A percentile compares a stretch with the other conserved stretches of the same genome.
phyloP scores from a whole-genome alignment of 176 grass and related monocot genomes.

The Elaeis guineensis region DNA sequence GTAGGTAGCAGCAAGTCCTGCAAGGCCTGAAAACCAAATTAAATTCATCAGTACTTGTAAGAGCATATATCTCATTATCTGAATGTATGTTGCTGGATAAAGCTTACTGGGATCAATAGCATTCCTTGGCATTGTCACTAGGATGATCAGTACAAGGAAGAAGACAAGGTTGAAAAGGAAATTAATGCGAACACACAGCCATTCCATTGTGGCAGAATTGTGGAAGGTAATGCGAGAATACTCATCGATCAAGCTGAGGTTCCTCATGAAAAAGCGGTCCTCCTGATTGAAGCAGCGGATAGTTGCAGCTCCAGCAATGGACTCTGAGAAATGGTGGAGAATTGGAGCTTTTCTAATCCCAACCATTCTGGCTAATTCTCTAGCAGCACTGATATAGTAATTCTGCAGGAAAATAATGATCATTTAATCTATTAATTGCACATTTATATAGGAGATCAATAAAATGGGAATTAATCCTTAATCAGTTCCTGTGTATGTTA shows the following conservation, averaged over 20 bases:
- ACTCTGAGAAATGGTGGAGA: slow-evolving; percentile 85
- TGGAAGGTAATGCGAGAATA: slow-evolving; percentile 82
- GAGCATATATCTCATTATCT: too few relatives aligned
- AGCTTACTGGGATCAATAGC: slow-evolving; percentile 70
- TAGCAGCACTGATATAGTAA: slow-evolving; percentile 79
- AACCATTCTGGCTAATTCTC: slow-evolving; percentile 85
- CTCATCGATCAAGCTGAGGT: slow-evolving; percentile 54
- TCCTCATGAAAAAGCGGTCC: slow-evolving; percentile 52
- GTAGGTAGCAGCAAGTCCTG: slow-evolving; percentile 75
- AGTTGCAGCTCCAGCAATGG: slow-evolving; percentile 60
- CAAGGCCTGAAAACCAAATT: slow-evolving; percentile 52
- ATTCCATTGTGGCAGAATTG: slow-evolving; percentile 85
- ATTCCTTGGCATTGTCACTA: slow-evolving; percentile 57
- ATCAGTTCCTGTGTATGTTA: too few relatives aligned
- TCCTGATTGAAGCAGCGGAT: slow-evolving; percentile 86
- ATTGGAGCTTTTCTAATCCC: slow-evolving; percentile 84
- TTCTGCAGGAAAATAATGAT: slow-evolving; percentile 30
- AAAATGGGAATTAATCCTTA: too few relatives aligned
- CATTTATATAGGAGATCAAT: too few relatives aligned
- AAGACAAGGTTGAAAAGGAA: slow-evolving; percentile 87
- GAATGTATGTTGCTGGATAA: neutral
- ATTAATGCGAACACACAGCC: slow-evolving; percentile 80
- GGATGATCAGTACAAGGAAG: slow-evolving; percentile 54
- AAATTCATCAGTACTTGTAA: neutral
- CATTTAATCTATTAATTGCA: neutral